phyloP scores from a whole-genome alignment of 2,329 filamentous ascomycete species.

The Orbilia blumenaviensis region DNA sequence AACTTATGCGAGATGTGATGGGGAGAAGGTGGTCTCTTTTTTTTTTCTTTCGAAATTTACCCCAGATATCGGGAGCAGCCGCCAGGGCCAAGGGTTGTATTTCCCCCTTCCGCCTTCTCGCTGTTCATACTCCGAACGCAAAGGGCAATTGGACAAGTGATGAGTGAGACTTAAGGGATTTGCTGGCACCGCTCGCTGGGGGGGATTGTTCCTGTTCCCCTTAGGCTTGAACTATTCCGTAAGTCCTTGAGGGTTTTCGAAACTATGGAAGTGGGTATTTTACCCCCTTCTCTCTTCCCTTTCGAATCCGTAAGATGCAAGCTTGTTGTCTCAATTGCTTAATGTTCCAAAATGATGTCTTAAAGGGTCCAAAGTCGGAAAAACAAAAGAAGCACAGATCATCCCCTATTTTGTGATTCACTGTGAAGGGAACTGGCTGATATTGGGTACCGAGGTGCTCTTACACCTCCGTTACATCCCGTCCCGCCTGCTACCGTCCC shows the following conservation, averaged over 20 bases:
- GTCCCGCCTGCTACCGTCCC: slow-evolving; percentile 33
- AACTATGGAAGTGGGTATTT: slow-evolving; percentile 4
- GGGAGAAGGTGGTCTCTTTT: slow-evolving; percentile 1
- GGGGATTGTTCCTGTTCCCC: neutral
- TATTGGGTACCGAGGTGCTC: slow-evolving; percentile 18
- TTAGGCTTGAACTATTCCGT: slow-evolving; percentile 8
- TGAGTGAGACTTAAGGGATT: slow-evolving; percentile 32
- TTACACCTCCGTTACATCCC: slow-evolving; percentile 21
- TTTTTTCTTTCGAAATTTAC: slow-evolving; percentile 22
- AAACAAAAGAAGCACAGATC: neutral
- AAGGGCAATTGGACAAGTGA: slow-evolving; percentile 25
- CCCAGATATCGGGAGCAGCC: slow-evolving; percentile 51
- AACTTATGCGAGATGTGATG: slow-evolving; percentile 31
- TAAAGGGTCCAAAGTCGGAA: neutral
- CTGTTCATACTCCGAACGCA: neutral
- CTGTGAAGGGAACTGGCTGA: neutral
- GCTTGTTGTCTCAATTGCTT: slow-evolving; percentile 8
- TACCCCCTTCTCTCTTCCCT: neutral
- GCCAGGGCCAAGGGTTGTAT: slow-evolving; percentile 25
- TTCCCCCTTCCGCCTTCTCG: neutral
- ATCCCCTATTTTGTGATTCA: slow-evolving; percentile 8
- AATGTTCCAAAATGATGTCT: slow-evolving; percentile 8
- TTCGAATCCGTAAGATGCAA: neutral
- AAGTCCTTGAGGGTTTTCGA: slow-evolving; percentile 31
- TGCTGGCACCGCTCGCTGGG: slow-evolving; percentile 18